Percentiles rank a stretch among this genome's conserved stretches.
phyloP scores from a whole-genome alignment of 768 basidiomycete species.

The Amanita exitialis region DNA sequence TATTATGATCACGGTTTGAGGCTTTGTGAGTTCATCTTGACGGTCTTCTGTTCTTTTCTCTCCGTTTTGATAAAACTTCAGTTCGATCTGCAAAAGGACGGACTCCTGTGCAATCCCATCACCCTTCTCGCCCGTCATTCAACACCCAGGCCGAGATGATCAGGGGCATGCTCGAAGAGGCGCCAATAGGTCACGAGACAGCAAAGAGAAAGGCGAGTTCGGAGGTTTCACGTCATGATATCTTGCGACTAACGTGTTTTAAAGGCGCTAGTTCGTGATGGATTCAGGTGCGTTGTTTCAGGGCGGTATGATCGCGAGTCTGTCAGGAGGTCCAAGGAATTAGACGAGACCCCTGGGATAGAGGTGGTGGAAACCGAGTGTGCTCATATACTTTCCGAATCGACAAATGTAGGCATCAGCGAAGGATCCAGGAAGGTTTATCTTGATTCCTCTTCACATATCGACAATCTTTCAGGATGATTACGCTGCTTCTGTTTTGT shows the following conservation, averaged over 20 bases:
- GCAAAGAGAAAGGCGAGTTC: slow-evolving; percentile 10
- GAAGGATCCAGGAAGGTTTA: background rate
- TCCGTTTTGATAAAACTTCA: slow-evolving; percentile 1
- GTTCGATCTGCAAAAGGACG: slow-evolving; percentile 1
- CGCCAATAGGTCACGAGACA: slow-evolving; percentile 10
- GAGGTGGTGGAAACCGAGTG: background rate
- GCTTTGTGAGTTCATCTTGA: slow-evolving; percentile 14
- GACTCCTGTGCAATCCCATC: slow-evolving; percentile 1
- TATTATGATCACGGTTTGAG: slow-evolving; percentile 19
- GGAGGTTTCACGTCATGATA: background rate
- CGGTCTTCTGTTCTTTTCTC: background rate
- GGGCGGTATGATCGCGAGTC: background rate
- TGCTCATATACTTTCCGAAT: slow-evolving; percentile 2
- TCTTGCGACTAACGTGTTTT: background rate
- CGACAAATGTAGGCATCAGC: slow-evolving; percentile 1
- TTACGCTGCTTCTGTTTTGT: slow-evolving; percentile 1
- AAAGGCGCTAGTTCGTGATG: slow-evolving; percentile 4
- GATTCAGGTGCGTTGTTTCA: slow-evolving; percentile 3
- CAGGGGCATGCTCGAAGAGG: slow-evolving; percentile 10
- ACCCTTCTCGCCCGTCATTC: slow-evolving; percentile 13
- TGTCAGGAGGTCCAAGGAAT: background rate
- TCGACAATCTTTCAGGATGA: background rate
- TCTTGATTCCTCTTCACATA: slow-evolving; percentile 2
- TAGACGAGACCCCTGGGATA: background rate
- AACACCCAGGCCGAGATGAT: slow-evolving; percentile 15